Base-by-base conservation (phyloP, 257 asterid species). In the Lantana camara region DNA sequence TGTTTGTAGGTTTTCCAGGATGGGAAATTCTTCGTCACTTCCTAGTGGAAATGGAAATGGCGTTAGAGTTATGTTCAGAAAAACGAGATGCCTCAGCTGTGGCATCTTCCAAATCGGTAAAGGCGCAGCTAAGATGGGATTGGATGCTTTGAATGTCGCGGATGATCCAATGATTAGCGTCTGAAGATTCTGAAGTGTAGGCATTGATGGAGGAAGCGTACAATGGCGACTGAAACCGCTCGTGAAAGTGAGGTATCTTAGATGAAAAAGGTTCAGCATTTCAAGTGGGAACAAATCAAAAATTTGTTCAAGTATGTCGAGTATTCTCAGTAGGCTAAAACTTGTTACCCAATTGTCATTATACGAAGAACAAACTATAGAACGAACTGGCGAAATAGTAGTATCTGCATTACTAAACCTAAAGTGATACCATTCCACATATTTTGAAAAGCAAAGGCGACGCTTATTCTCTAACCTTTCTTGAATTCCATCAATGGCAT, bases 1-100 rank as follows among this genome's bases (percentile, higher is more conserved):
- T 7, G 63, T 66, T 41, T 66, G 71, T 29, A 66, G n/a, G 32
- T 66, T 41, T 23, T 52, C 71, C 29, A 65, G 13, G 22, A 41
- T 45, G 3, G 11, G 48, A 37, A 12, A 10, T 17, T 40, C 27
- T 16, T 5, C 7, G 4, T 3, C 45, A 27, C 13, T 13, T 13
- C 6, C 40, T 7, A 10, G 3, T 7, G 24, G 17, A 11, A 16
- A n/a, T 30, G 19, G 60, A 21, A 47, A 63, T 5, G 40, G 48
- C 2, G 68, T 16, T 37, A 51, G 15, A 12, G 24, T 8, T 21
- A 50, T 64, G 51, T 49, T 22, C 8, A 11, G 22, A 35, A 64
- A 64, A 13, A 47, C 22, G 5, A 50, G 21, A 41, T 41, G 71
- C n/a, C 63, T 17, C 9, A 66, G n/a, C 9, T 12, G 38, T 21